Percentiles rank a stretch among this genome's conserved stretches.
Evolutionary conservation across 2,329 filamentous ascomycete species (phyloP).

Genomic region (Penicillium sp.): DNA sequence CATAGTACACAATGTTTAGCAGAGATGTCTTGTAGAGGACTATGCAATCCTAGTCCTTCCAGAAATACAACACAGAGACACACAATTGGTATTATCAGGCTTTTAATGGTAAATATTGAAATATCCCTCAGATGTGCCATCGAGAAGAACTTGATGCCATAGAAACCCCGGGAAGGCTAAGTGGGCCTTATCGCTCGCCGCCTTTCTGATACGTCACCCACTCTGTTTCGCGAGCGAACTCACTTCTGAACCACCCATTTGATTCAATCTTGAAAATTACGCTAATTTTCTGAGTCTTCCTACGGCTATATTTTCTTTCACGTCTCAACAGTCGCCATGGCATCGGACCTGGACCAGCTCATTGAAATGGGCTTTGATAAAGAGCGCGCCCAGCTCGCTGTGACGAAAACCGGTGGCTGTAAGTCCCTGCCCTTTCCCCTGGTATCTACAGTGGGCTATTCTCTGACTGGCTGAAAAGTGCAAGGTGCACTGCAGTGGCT

Average conservation of each 20-base stretch:
- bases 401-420: constrained; percentile 80
- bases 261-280: background rate
- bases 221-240: constrained; percentile 13
- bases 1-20: background rate
- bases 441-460: background rate
- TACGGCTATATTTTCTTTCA: background rate
- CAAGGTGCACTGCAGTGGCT: constrained; percentile 93
- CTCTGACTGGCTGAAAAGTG: constrained; percentile 52
- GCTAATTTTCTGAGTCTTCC: background rate
- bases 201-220: constrained; percentile 31
- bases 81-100: no score
- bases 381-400: constrained; percentile 74
- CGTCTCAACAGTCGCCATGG: constrained; percentile 23
- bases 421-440: constrained; percentile 38
- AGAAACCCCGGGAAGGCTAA: constrained; percentile 6
- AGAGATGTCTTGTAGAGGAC: background rate
- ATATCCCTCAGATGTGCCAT: background rate
- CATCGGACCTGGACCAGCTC: constrained; percentile 59
- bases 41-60: background rate
- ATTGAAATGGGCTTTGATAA: constrained; percentile 76
- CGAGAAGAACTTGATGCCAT: background rate
- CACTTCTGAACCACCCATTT: background rate
- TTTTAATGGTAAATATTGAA: background rate
- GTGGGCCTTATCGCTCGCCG: constrained; percentile 25
- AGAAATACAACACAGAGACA: background rate